A percentile compares a stretch with the other conserved stretches of the same genome.
Conservation (phyloP, 352 stramenopile species). For the Phytopythium litorale region DNA sequence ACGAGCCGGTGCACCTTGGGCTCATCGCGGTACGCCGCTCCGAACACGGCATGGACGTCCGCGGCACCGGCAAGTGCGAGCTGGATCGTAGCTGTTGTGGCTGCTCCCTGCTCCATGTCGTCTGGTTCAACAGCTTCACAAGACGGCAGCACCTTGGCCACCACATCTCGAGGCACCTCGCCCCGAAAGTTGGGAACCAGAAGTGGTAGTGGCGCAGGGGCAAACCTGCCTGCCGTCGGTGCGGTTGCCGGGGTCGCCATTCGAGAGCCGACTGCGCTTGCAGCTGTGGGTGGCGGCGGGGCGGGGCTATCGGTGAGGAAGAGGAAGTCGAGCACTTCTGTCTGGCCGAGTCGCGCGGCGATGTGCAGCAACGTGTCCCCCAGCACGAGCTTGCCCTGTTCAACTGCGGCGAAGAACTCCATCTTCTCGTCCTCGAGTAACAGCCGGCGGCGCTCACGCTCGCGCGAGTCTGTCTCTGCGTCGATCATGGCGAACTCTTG, state of each 20-base stretch:
- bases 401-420: conserved; percentile 65
- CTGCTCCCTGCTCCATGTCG: conserved; percentile 24
- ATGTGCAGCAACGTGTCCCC: conserved; percentile 76
- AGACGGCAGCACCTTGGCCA: background rate
- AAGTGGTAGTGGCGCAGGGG: conserved; percentile 16
- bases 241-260: background rate
- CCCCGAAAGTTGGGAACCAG: conserved; percentile 67
- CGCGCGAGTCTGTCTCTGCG: conserved; percentile 50
- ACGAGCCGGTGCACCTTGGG: conserved; percentile 62
- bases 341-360: conserved; percentile 47
- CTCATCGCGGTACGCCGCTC: conserved; percentile 53
- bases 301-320: conserved; percentile 47
- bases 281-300: conserved; percentile 7
- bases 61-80: conserved; percentile 47
- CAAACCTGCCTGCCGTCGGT: background rate
- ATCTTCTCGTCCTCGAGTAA: conserved; percentile 71
- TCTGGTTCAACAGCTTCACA: background rate
- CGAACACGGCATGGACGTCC: conserved; percentile 68
- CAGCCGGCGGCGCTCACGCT: conserved; percentile 40
- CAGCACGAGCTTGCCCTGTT: conserved; percentile 49
- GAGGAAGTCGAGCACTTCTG: conserved; percentile 57
- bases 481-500: conserved; percentile 54
- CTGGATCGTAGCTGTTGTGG: conserved; percentile 18
- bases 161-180: conserved; percentile 46
- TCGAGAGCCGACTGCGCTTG: conserved; percentile 1